phyloP scores from a whole-genome alignment of 805 yeast species.

The Candida dajiaensis region DNA sequence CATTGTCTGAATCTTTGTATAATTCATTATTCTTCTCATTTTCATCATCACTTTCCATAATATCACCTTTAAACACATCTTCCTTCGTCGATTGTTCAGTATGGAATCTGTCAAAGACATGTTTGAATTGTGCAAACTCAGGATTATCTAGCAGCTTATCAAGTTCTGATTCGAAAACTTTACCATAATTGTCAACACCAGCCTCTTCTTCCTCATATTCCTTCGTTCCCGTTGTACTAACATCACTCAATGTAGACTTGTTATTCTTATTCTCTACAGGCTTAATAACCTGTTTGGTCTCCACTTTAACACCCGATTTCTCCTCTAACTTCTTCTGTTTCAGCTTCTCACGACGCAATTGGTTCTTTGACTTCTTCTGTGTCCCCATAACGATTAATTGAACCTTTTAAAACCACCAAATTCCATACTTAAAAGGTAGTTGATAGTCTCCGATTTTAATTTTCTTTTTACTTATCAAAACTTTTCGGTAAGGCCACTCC shows the following conservation, averaged over 20 bases:
- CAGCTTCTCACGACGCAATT: constrained; percentile 27
- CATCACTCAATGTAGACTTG: neutral
- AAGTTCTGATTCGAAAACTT: constrained; percentile 18
- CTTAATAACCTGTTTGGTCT: neutral
- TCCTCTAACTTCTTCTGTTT: constrained; percentile 18
- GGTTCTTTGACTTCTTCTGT: constrained; percentile 30
- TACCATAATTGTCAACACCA: neutral
- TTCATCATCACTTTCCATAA: constrained; percentile 27
- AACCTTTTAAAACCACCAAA: neutral
- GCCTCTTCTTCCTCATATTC: too few relatives aligned
- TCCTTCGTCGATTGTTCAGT: constrained; percentile 13
- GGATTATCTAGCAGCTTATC: constrained; percentile 25
- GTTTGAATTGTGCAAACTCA: constrained; percentile 27
- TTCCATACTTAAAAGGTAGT: too few relatives aligned
- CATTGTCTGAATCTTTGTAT: constrained; percentile 12
- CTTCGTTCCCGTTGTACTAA: neutral
- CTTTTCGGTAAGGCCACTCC: neutral
- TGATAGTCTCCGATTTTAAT: too few relatives aligned
- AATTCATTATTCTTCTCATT: constrained; percentile 7
- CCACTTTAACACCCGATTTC: neutral
- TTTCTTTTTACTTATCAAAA: neutral
- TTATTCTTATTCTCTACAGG: neutral
- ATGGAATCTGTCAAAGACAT: constrained; percentile 31
- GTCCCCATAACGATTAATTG: constrained; percentile 1
- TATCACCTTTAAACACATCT: constrained; percentile 22